Evolutionary conservation across 305 asterid genomes (phyloP).

Genomic region (Nicotiana rustica): DNA sequence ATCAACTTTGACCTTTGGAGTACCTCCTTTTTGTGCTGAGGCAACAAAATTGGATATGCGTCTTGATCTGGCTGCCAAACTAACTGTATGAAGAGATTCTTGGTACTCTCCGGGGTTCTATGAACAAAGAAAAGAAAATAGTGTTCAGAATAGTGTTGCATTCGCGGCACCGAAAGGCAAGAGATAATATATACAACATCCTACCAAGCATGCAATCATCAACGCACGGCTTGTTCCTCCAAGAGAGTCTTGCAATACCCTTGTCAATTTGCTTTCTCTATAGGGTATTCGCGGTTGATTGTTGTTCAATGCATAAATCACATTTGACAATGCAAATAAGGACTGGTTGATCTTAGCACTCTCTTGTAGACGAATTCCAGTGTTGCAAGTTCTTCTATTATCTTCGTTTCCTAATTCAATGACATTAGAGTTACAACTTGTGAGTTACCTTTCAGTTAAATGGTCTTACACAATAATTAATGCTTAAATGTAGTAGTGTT

Average conservation of each 20-base stretch:
- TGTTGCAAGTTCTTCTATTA: slow-evolving; percentile 75
- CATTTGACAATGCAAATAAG: slow-evolving; percentile 83
- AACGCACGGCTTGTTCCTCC: slow-evolving; percentile 89
- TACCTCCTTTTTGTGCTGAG: slow-evolving; percentile 54
- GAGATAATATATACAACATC: neutral
- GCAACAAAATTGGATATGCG: slow-evolving; percentile 61
- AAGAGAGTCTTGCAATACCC: slow-evolving; percentile 93
- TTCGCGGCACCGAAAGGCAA: slow-evolving; percentile 4
- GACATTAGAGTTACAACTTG: slow-evolving; percentile 29
- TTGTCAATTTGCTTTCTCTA: slow-evolving; percentile 91
- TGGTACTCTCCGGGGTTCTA: slow-evolving; percentile 95
- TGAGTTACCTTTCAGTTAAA: slow-evolving; percentile 8
- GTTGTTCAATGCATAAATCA: slow-evolving; percentile 83
- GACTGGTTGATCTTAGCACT: slow-evolving; percentile 93
- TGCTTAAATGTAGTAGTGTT: neutral
- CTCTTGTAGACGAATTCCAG: slow-evolving; percentile 90
- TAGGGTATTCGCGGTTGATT: slow-evolving; percentile 70
- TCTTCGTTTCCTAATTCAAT: slow-evolving; percentile 80
- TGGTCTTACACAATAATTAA: neutral
- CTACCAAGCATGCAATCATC: slow-evolving; percentile 92
- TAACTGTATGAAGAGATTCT: slow-evolving; percentile 89
- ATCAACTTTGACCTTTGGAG: slow-evolving; percentile 67
- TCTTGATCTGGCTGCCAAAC: slow-evolving; percentile 93
- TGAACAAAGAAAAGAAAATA: slow-evolving; percentile 30
- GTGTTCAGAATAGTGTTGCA: slow-evolving; percentile 17